Evolutionary conservation across 2,329 filamentous ascomycete species (phyloP), one percentile per base, ranked within the genome.

Genomic region (Diaporthe sp.): DNA sequence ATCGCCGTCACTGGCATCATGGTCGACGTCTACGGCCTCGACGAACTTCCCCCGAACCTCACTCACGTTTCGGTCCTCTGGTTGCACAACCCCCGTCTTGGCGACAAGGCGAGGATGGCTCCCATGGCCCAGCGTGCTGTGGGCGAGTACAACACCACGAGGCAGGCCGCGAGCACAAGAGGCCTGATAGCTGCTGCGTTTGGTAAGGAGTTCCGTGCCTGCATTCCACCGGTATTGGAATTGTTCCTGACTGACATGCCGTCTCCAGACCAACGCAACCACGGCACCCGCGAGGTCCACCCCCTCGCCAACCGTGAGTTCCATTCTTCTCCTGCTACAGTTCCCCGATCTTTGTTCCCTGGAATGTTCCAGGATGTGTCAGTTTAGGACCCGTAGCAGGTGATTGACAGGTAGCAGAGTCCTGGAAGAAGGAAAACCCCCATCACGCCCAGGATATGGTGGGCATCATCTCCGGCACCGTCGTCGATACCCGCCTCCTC

Each of bases 391-490:
- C 35, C 35, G 35, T 38, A 10, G 10, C 35, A 38, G 35, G 35
- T 5, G 35, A 38, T 38, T 38, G 35, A 38, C 35, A 38, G 5
- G 35, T 38, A 38, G 5, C 10, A 38, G 35, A 92, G 78, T 88
- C 93, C 5, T 98, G 96, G 96, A 89, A 90, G 57, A 84, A 90
- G 50, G 95, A 95, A 40, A 98, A 98, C 81, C 86, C 89, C 47
- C 90, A 88, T 9, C 97, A 98, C 85, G 96, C 95, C 0, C 91
- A 95, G 81, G 97, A 99, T 83, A 98, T 99, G 95, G 95, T 97
- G 81, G 92, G 90, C 40, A 90, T 91, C 76, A 93, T 96, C 75
- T 90, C 91, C 83, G 89, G 90, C 70, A 96, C 94, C 0, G 93
- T 93, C 19, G 84, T 86, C n/a, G 96, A 98, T 82, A 92, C 93